Evolutionary conservation across 306 rosid species (phyloP), one percentile per base, ranked within the genome.

Genomic region (Canavalia ensiformis): DNA sequence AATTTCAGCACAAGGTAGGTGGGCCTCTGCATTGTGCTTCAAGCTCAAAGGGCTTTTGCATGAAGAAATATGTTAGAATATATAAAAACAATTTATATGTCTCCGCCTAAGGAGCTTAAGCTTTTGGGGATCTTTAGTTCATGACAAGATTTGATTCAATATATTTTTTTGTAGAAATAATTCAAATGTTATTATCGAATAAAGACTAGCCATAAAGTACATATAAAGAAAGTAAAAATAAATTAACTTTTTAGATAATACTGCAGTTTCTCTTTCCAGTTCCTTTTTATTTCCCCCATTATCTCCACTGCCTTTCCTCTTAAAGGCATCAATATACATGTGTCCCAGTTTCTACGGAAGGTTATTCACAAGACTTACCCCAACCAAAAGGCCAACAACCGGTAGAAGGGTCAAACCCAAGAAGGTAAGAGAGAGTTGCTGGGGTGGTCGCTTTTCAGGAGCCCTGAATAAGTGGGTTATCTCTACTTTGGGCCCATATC

Each of bases 391-490:
- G 80, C 91, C 98, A 76, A 96, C 51, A 34, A 94, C 74, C 44
- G 98, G 99, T 83, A 93, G 83, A 78, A 92, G 34, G 68, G 87
- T 87, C 78, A 96, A 85, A 83, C 92, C 86, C 97, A 96, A 88
- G 91, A 96, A 93, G 65, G 83, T 79, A 56, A 96, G 89, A 80
- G 99, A 92, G 84, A 96, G 97, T 68, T 90, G 84, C 83, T 88
- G 89, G 55, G 96, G 88, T 60, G 99, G 98, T 68, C 85, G 92
- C 88, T 94, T 96, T 68, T 96, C 99, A 47, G 99, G 95, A 90
- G 79, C 80, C 88, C 99, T 89, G 88, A 96, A 96, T 75, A 92
- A 72, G 89, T 94, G 98, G 84, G 76, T 71, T 63, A 93, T 96
- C 84, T 96, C 99, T 31, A 92, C 92, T 86, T 92, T 92, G 84